phyloP scores from a whole-genome alignment of 116 monocot genomes.

The Dioscorea cayenensis region DNA sequence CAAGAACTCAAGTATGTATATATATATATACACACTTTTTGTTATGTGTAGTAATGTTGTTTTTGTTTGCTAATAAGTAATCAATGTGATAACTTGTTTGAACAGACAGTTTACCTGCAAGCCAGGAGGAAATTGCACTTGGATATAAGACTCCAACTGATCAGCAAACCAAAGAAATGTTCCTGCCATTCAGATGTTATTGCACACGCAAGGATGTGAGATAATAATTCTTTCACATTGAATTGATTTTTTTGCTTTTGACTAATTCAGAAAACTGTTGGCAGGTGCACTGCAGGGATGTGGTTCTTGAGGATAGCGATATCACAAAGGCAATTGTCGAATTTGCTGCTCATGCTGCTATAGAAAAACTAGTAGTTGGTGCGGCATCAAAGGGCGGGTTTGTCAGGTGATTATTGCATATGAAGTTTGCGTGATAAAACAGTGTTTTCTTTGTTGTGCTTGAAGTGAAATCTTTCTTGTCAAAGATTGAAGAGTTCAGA shows the following conservation, averaged over 20 bases:
- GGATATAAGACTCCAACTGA: conserved; percentile 6
- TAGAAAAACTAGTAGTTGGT: conserved; percentile 51
- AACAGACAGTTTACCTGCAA: background rate
- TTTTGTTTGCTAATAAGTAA: too few species aligned
- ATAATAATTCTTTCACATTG: background rate
- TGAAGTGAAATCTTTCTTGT: background rate
- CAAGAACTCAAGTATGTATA: background rate
- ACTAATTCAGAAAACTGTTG: too few species aligned
- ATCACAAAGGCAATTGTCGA: conserved; percentile 46
- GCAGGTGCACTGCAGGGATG: conserved; percentile 43
- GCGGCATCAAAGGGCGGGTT: conserved; percentile 25
- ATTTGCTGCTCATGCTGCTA: conserved; percentile 29
- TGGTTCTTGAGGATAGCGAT: conserved; percentile 38
- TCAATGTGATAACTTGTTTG: background rate
- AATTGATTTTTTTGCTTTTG: background rate
- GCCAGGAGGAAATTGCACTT: conserved; percentile 5
- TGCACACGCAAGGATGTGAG: conserved; percentile 52
- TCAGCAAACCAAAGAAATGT: conserved; percentile 16
- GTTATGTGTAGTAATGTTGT: background rate
- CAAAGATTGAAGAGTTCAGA: conserved; percentile 2
- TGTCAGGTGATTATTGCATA: conserved; percentile 19
- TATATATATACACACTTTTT: background rate
- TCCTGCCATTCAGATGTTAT: conserved; percentile 46
- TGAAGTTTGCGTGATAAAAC: background rate
- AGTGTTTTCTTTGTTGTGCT: background rate